phyloP scores from a whole-genome alignment of 2,329 filamentous ascomycete species.

The Leptographium radiaticola region DNA sequence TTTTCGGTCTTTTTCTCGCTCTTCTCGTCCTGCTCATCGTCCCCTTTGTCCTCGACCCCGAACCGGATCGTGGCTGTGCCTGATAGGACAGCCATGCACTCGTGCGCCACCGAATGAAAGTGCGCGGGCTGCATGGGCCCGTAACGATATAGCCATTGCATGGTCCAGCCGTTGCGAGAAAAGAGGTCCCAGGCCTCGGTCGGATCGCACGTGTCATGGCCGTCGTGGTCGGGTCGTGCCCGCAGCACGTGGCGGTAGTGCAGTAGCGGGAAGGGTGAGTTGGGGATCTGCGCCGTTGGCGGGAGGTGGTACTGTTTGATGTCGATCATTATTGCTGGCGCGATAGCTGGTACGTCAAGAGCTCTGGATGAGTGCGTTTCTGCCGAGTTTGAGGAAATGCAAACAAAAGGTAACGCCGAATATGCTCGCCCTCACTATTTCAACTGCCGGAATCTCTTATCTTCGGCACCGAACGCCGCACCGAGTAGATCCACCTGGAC shows the following conservation, averaged over 20 bases:
- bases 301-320: background rate
- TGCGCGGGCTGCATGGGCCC: background rate
- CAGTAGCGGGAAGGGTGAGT: background rate
- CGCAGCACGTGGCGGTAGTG: background rate
- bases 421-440: too few species aligned
- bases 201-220: background rate
- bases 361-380: too few species aligned
- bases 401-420: too few species aligned
- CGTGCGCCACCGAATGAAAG: background rate
- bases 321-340: too few species aligned
- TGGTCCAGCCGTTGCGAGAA: background rate
- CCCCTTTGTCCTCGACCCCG: background rate
- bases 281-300: background rate
- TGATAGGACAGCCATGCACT: constrained; percentile 1
- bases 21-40: too few species aligned
- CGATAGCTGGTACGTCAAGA: too few species aligned
- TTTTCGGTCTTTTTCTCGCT: background rate
- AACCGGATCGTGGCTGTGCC: constrained; percentile 2
- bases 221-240: background rate
- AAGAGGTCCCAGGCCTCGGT: background rate
- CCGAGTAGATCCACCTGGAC: too few species aligned
- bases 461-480: too few species aligned
- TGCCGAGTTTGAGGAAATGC: too few species aligned
- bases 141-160: background rate
- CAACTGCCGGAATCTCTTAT: too few species aligned